Conservation (phyloP, 2,329 filamentous ascomycete genomes). For the Fusarium sp. region DNA sequence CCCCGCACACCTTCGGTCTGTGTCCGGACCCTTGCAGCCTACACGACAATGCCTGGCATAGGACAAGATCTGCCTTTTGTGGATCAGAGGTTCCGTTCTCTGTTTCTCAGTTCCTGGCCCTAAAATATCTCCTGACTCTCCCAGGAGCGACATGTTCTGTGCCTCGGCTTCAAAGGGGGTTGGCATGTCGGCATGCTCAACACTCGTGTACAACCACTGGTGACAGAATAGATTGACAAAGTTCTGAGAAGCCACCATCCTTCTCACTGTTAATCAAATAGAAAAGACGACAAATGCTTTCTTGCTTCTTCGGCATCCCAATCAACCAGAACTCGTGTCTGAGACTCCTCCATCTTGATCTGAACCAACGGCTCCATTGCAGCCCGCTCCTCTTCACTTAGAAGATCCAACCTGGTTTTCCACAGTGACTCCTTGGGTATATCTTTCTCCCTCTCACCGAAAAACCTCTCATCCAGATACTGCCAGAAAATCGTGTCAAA, state of each 20-base stretch:
- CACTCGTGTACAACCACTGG: not conserved
- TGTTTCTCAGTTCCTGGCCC: not conserved
- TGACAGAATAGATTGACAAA: not conserved
- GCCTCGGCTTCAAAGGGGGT: not conserved
- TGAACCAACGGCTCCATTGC: conserved; percentile 51
- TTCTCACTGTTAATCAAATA: not conserved
- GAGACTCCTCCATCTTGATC: conserved; percentile 48
- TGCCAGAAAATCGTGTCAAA: conserved; percentile 55
- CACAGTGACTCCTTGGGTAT: conserved; percentile 40
- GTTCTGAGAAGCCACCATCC: not conserved
- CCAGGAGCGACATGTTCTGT: not conserved
- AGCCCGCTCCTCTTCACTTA: conserved; percentile 42
- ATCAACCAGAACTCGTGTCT: conserved; percentile 43
- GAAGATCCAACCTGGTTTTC: conserved; percentile 46
- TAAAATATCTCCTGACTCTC: not conserved
- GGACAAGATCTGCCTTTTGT: not conserved
- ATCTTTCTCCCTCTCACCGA: conserved; percentile 32
- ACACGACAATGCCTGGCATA: not conserved
- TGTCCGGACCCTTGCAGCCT: not conserved
- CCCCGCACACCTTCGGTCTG: not conserved
- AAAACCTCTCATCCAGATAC: conserved; percentile 51
- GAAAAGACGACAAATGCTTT: not conserved
- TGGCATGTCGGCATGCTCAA: not conserved
- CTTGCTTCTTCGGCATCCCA: conserved; percentile 45
- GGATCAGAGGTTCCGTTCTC: not conserved